phyloP scores from a whole-genome alignment of 2,329 filamentous ascomycete genomes.

The Grosmannia serpens region DNA sequence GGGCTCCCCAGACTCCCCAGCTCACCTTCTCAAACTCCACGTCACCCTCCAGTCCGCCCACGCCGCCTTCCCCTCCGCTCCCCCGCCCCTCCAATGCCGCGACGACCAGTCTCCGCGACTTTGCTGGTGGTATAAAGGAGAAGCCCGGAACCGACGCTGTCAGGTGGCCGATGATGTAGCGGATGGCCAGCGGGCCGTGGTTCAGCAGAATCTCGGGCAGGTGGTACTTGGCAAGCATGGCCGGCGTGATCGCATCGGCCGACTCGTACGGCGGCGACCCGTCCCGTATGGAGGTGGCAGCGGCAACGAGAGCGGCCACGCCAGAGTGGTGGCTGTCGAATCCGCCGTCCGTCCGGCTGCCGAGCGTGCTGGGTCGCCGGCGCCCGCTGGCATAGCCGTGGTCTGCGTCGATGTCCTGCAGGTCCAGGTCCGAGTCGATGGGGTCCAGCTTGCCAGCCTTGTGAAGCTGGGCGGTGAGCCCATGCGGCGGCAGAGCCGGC shows the following conservation, averaged over 20 bases:
- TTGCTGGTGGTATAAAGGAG: slow-evolving; percentile 74
- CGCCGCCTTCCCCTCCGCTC: slow-evolving; percentile 36
- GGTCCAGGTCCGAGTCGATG: slow-evolving; percentile 79
- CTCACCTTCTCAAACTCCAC: slow-evolving; percentile 91
- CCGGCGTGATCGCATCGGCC: slow-evolving; percentile 70
- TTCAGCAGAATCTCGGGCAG: slow-evolving; percentile 81
- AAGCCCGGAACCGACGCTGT: slow-evolving; percentile 91
- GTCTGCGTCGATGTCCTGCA: slow-evolving; percentile 55
- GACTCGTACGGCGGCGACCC: slow-evolving; percentile 51
- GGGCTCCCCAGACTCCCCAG: slow-evolving; percentile 93
- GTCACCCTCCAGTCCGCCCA: slow-evolving; percentile 51
- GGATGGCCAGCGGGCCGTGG: slow-evolving; percentile 85
- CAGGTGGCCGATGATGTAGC: slow-evolving; percentile 89
- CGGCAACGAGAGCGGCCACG: slow-evolving; percentile 5
- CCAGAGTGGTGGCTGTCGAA: not conserved
- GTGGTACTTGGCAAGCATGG: slow-evolving; percentile 78
- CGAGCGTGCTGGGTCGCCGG: slow-evolving; percentile 15
- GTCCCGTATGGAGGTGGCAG: slow-evolving; percentile 13
- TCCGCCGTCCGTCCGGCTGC: not conserved
- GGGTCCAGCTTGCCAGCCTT: slow-evolving; percentile 43
- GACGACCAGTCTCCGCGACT: slow-evolving; percentile 86
- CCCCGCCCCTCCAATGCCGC: slow-evolving; percentile 75
- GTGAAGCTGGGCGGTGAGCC: slow-evolving; percentile 57
- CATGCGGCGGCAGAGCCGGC: slow-evolving; percentile 71
- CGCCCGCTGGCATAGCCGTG: slow-evolving; percentile 16